These are phyloP conservation scores for Symbiodinium pilosum DNA, from an alignment of 73 alveolate species.

Conservation along the genomic window DNA sequence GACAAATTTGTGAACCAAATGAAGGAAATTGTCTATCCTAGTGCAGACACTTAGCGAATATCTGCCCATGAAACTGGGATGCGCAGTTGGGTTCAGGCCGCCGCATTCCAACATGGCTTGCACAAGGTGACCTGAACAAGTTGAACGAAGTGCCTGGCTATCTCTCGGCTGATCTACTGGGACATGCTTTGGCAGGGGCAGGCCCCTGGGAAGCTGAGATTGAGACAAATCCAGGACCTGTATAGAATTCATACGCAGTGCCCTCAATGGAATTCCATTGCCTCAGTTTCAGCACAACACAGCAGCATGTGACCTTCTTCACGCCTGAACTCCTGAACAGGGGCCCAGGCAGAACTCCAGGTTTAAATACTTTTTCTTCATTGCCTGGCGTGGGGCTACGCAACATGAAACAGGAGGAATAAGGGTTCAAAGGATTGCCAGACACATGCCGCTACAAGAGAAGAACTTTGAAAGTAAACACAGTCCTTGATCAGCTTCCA, in stretches of 20 bases:
- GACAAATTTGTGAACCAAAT: too few species aligned
- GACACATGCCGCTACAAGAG: neutral
- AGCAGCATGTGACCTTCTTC: neutral
- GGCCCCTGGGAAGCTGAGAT: neutral
- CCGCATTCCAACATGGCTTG: slow-evolving; percentile 80
- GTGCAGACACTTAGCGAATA: too few species aligned
- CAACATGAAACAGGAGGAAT: neutral
- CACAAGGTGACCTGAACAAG: slow-evolving; percentile 46
- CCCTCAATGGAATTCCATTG: slow-evolving; percentile 74
- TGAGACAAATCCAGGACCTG: slow-evolving; percentile 40
- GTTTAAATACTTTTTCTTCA: slow-evolving; percentile 67
- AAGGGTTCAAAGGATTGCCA: neutral
- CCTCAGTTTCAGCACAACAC: neutral
- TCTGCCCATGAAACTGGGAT: too few species aligned
- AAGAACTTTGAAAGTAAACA: neutral
- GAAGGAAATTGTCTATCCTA: too few species aligned
- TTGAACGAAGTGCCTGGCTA: too few species aligned
- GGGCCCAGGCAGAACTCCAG: slow-evolving; percentile 74
- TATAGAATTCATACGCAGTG: slow-evolving; percentile 75
- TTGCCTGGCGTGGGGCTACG: slow-evolving; percentile 29
- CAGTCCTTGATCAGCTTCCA: slow-evolving; percentile 94
- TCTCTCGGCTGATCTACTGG: too few species aligned
- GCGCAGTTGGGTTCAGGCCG: neutral
- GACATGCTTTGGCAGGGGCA: too few species aligned
- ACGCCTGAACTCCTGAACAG: neutral